Conservation (phyloP, 23 red algal species). For the Gracilaria vermiculophylla region DNA sequence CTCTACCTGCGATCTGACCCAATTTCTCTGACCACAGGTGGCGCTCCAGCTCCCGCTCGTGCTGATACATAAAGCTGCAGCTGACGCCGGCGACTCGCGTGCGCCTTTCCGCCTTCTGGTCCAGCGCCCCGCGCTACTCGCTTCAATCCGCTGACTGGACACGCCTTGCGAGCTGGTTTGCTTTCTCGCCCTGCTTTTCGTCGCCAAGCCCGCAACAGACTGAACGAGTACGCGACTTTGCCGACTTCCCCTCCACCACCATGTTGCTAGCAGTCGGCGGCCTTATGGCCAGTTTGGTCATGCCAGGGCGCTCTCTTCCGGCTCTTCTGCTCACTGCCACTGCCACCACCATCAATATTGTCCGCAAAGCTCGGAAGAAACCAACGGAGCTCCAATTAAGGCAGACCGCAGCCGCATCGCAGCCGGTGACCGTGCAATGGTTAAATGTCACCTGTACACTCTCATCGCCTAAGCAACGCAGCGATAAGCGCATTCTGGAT, state of each 20-base stretch:
- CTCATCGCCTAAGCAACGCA: background rate
- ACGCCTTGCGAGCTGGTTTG: no score
- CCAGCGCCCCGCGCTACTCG: no score
- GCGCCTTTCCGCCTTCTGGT: no score
- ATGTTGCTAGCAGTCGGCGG: slow-evolving; percentile 57
- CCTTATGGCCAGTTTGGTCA: slow-evolving; percentile 45
- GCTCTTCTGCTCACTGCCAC: slow-evolving; percentile 31
- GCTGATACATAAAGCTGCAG: no score
- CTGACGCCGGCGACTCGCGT: no score
- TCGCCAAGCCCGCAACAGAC: background rate
- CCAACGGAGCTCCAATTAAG: background rate
- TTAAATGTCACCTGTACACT: slow-evolving; percentile 27
- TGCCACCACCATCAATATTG: background rate
- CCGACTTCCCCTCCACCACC: background rate
- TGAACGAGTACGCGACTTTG: background rate
- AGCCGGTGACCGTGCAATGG: slow-evolving; percentile 6
- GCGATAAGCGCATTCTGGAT: slow-evolving; percentile 26
- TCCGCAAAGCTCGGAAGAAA: background rate
- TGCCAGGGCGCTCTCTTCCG: slow-evolving; percentile 35
- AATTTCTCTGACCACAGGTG: no score
- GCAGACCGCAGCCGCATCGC: background rate
- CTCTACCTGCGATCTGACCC: no score
- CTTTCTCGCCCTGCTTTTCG: background rate
- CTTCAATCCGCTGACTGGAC: no score
- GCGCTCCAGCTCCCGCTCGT: no score